phyloP scores from a whole-genome alignment of 2,329 filamentous ascomycete species.

The Ustulina deusta region DNA sequence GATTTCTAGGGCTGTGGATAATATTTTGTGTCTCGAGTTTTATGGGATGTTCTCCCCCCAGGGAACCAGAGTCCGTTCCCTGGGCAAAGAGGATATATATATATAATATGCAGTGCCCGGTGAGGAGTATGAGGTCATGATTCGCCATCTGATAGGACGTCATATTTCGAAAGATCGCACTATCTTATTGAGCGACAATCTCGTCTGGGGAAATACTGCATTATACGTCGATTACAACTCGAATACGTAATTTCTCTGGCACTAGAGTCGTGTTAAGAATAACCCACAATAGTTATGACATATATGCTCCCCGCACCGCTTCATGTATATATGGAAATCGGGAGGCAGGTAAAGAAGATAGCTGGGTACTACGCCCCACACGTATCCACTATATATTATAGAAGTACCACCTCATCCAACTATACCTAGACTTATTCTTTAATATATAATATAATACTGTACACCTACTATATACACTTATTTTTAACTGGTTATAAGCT shows the following conservation, averaged over 20 bases:
- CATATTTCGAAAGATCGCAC: not conserved
- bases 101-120: not conserved
- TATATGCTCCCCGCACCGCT: not conserved
- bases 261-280: not conserved
- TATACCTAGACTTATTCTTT: too few species aligned
- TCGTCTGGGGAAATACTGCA: not conserved
- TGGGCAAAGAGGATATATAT: not conserved
- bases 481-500: too few species aligned
- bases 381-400: too few species aligned
- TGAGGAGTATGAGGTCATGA: slow-evolving; percentile 19
- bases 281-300: slow-evolving; percentile 1
- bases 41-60: not conserved
- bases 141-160: not conserved
- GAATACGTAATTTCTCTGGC: slow-evolving; percentile 5
- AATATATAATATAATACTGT: too few species aligned
- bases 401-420: too few species aligned
- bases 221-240: slow-evolving; percentile 1
- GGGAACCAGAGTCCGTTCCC: too few species aligned
- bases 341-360: too few species aligned
- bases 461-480: too few species aligned
- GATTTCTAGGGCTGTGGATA: not conserved
- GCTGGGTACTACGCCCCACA: too few species aligned
- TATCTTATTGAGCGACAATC: not conserved
- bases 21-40: not conserved
- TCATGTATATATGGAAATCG: not conserved